Evolutionary conservation across 2,329 filamentous ascomycete genomes (phyloP), one percentile per base, ranked within the genome.

Genomic region (Penicillium vulpinum): DNA sequence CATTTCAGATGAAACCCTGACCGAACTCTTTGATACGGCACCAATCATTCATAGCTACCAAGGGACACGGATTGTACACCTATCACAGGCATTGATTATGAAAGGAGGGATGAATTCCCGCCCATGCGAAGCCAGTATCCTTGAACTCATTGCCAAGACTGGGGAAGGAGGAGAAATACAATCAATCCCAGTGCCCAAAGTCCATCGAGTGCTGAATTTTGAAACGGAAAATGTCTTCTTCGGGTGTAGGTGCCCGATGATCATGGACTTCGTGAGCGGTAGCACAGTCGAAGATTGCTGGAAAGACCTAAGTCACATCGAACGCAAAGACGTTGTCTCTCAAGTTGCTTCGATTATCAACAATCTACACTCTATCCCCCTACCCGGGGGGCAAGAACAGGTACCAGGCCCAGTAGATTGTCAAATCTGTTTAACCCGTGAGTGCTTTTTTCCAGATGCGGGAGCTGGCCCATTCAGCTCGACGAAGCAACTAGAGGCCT

Each of bases 331-430:
- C 31, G 49, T 63, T 48, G 57, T 58, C 45, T 53, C 49, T 26
- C 59, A 62, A 45, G 50, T 60, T n/a, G 55, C 61, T 55, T 58
- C 59, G 22, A 63, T 60, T 11, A 58, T 63, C 44, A 48, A 5
- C 33, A 33, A 28, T 51, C 51, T 61, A 41, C 61, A 41, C 54
- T 60, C 51, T 48, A 57, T 57, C 48, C 44, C 52, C 26, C 51
- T 58, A 40, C 47, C 57, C n/a, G 24, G 15, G n/a, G 22, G 35
- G 41, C 40, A 58, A 22, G 29, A 54, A 28, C 51, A 58, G 31
- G 48, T 50, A 31, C 59, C 59, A 15, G 61, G 59, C 44, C 56
- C 53, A 16, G 51, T 63, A 40, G 56, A 44, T 36, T 59, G 56
- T 44, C 26, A 58, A 56, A 24, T 33, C 39, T 61, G 58, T 45